Conservation (phyloP, 78 protist genomes). For the Speleostelium caveatum region DNA sequence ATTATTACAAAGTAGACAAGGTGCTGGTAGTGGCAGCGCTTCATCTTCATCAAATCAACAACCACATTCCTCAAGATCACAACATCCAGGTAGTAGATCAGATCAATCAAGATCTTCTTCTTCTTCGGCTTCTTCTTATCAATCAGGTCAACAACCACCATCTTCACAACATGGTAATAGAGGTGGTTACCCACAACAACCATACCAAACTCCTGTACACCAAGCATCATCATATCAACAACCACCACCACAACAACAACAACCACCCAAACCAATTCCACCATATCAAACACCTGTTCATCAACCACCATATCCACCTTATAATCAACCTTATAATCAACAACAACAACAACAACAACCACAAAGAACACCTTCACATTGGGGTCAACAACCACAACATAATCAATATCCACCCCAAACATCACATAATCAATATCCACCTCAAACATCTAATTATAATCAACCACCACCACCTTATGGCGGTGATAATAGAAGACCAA, state of each 20-base stretch:
- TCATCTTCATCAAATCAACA: neutral
- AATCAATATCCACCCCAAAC: neutral
- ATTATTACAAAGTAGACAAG: neutral
- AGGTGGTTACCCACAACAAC: neutral
- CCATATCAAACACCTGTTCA: neutral
- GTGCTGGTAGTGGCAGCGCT: neutral
- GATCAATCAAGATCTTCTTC: too few species aligned
- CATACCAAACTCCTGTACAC: neutral
- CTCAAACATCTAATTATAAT: neutral
- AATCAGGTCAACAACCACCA: constrained; percentile 50
- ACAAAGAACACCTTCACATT: neutral
- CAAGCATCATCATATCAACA: constrained; percentile 11
- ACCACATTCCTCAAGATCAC: neutral
- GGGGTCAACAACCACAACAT: neutral
- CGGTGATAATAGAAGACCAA: neutral
- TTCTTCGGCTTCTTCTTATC: too few species aligned
- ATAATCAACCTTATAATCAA: neutral
- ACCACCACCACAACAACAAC: constrained; percentile 6
- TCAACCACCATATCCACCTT: too few species aligned
- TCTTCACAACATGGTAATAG: neutral
- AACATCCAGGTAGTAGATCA: neutral
- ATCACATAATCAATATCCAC: neutral
- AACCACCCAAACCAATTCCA: neutral
- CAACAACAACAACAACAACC: constrained; percentile 25
- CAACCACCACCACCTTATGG: neutral